phyloP scores from a whole-genome alignment of 2,329 filamentous ascomycete genomes.

The Simplicillium aogashimaense region DNA sequence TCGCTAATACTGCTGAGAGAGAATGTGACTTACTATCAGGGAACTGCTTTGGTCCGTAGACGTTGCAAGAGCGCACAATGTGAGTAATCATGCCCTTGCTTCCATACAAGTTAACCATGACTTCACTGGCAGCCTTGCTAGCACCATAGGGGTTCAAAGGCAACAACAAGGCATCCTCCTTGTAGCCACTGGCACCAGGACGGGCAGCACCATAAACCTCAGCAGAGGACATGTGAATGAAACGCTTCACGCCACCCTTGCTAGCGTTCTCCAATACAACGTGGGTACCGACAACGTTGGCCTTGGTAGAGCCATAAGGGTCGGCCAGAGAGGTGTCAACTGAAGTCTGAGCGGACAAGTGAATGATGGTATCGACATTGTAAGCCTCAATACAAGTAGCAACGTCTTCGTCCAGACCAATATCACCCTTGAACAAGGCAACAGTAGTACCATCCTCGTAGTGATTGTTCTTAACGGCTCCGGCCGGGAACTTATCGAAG shows the following conservation, averaged over 20 bases:
- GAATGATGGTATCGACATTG: neutral
- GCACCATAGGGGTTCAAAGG: neutral
- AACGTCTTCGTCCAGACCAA: neutral
- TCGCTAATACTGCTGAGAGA: neutral
- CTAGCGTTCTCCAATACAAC: neutral
- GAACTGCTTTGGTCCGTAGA: neutral
- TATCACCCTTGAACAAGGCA: neutral
- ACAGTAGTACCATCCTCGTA: neutral
- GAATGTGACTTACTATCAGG: neutral
- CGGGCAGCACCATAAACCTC: neutral
- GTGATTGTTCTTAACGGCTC: neutral
- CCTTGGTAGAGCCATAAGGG: neutral
- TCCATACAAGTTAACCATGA: neutral
- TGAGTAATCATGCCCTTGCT: neutral
- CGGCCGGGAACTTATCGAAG: neutral
- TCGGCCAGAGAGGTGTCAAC: neutral
- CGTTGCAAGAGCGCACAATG: neutral
- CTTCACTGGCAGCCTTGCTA: neutral
- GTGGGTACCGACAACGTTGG: neutral
- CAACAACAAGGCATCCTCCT: neutral
- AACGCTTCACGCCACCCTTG: neutral
- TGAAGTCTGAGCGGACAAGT: neutral
- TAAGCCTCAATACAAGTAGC: neutral
- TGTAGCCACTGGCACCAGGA: neutral
- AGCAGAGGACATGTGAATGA: neutral